Base-by-base conservation (phyloP, 2,329 filamentous ascomycete genomes). In the Penicillium digitatum region DNA sequence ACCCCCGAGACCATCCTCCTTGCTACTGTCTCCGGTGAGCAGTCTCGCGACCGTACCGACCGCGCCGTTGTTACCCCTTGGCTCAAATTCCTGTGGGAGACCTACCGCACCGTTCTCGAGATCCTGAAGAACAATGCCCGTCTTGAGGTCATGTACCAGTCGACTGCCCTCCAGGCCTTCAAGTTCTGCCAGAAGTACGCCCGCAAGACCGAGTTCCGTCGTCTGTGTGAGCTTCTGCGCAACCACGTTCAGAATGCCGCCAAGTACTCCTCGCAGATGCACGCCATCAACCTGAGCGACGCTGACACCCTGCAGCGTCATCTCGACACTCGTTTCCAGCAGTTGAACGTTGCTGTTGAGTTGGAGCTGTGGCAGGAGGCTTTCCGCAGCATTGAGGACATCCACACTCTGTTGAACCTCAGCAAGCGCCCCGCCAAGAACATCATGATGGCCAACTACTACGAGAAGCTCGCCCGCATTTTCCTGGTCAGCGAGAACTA, bases 401-500 rank as follows among this genome's bases (percentile, higher is more conserved):
- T 97, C 66, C 94, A 99, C 79, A 97, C 92, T 48, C 85, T 99
- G 52, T 86, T 99, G 65, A 97, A 88, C 79, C 83, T 97, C 66
- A 97, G 93, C 87, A 97, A 97, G 84, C 89, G 94, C 53, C 92
- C 92, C 37, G 88, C 94, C 52, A 97, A 97, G 87, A 96, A 96
- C 74, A 82, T 96, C 72, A 97, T 99, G 94, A 99, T 99, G 94
- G 94, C 94, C 78, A 99, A 97, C 81, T 99, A 99, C 83, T 99
- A 97, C 77, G 94, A 99, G 82, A 97, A 97, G 80, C 86, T 99
- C 55, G 96, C 94, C 38, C 87, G 92, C 62, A 99, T 99, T 74
- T 99, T 99, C 83, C 85, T 99, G 60, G 94, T 97, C 64, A 95
- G 93, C 75, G 94, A 97, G 79, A 99, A 99, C 82, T 97, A 97